phyloP scores from a whole-genome alignment of 2,329 filamentous ascomycete genomes.

The Hypoxylon sp. region DNA sequence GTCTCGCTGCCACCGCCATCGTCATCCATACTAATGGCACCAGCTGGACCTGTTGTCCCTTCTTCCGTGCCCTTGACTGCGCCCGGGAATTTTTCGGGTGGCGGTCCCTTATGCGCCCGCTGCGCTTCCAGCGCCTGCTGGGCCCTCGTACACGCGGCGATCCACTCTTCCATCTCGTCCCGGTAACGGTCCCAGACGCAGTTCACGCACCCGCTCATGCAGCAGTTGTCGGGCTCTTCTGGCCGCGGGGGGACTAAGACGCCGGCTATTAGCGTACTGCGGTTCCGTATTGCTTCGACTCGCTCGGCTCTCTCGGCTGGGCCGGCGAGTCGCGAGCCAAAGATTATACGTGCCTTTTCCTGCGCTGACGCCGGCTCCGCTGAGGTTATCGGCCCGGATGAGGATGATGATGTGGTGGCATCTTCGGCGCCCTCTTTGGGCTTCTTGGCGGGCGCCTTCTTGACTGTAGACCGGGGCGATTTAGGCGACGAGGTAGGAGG shows the following conservation, averaged over 20 bases:
- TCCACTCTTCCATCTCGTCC: slow-evolving; percentile 94
- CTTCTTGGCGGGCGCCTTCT: slow-evolving; percentile 46
- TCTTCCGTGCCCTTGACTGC: slow-evolving; percentile 31
- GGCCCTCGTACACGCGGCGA: slow-evolving; percentile 73
- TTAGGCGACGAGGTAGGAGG: slow-evolving; percentile 58
- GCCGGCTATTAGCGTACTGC: slow-evolving; percentile 78
- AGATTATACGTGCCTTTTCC: slow-evolving; percentile 76
- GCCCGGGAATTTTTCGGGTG: slow-evolving; percentile 27
- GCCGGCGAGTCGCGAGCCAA: slow-evolving; percentile 82
- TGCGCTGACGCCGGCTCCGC: slow-evolving; percentile 61
- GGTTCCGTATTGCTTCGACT: slow-evolving; percentile 67
- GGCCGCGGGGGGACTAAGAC: slow-evolving; percentile 86
- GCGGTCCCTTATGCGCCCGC: slow-evolving; percentile 44
- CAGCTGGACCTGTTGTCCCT: slow-evolving; percentile 42
- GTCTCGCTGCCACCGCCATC: slow-evolving; percentile 81
- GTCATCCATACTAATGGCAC: slow-evolving; percentile 77
- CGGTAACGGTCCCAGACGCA: slow-evolving; percentile 95
- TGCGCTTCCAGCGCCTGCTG: slow-evolving; percentile 63
- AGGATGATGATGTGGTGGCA: slow-evolving; percentile 42
- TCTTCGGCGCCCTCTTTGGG: slow-evolving; percentile 37
- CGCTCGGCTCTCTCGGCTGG: slow-evolving; percentile 76
- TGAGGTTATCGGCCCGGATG: slow-evolving; percentile 54
- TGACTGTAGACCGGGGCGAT: slow-evolving; percentile 45
- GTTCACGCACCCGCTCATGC: slow-evolving; percentile 98
- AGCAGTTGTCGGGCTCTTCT: slow-evolving; percentile 95